phyloP scores from a whole-genome alignment of 345 rosid genomes.

The Euphorbia peplus region DNA sequence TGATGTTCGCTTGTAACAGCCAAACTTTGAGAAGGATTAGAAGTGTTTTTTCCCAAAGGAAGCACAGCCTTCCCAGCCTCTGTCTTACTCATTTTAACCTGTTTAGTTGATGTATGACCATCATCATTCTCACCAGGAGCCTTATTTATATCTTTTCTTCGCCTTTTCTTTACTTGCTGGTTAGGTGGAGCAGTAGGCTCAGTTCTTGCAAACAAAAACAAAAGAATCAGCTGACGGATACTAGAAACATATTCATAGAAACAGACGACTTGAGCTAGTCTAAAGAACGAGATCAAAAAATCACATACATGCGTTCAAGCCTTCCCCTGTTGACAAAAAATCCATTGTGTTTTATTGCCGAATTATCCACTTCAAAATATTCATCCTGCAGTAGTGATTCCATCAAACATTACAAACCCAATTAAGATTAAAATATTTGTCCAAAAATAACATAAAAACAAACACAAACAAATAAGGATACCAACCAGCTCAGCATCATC shows the following conservation, averaged over 20 bases:
- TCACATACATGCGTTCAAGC: slow-evolving; percentile 78
- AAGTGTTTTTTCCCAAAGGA: slow-evolving; percentile 31
- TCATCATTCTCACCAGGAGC: slow-evolving; percentile 47
- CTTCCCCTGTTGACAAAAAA: slow-evolving; percentile 91
- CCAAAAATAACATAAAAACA: slow-evolving; percentile 6
- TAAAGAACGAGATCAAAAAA: slow-evolving; percentile 3
- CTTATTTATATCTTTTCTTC: slow-evolving; percentile 63
- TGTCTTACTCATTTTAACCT: slow-evolving; percentile 49
- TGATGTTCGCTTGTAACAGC: slow-evolving; percentile 27
- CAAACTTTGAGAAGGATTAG: slow-evolving; percentile 35
- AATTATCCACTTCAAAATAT: slow-evolving; percentile 93
- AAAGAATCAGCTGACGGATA: slow-evolving; percentile 17
- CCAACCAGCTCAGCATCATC: slow-evolving; percentile 93
- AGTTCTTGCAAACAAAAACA: slow-evolving; percentile 39
- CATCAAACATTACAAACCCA: background rate
- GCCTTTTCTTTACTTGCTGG: slow-evolving; percentile 76
- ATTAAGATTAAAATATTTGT: background rate
- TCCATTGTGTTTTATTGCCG: slow-evolving; percentile 81
- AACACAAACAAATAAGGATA: slow-evolving; percentile 14
- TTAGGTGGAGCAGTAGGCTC: slow-evolving; percentile 51
- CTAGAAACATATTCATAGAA: background rate
- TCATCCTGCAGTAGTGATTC: slow-evolving; percentile 64
- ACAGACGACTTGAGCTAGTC: background rate
- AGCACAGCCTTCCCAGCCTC: slow-evolving; percentile 37
- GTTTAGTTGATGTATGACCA: slow-evolving; percentile 45